These are phyloP conservation scores for Coemansia sp. DNA, from an alignment of 192 early-diverging fungal species.

Conservation along the genomic window DNA sequence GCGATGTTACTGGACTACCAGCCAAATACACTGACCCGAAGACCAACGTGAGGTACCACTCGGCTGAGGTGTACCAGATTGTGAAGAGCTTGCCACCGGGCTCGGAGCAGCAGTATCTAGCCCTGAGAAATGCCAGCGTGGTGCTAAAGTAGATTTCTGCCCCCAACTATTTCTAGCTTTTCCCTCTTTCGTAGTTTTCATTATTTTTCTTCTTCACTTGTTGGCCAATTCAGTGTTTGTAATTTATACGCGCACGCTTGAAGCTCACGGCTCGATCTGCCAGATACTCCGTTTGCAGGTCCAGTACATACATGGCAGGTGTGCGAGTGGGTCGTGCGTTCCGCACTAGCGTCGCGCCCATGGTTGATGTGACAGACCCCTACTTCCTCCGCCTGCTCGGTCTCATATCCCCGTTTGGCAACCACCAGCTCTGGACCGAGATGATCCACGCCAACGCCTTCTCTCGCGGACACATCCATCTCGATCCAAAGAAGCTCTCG, in stretches of 20 bases:
- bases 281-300: not conserved
- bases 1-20: conserved; percentile 84
- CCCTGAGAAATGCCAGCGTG: conserved; percentile 72
- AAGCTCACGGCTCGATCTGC: not conserved
- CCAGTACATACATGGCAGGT: conserved; percentile 8
- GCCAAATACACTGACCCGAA: conserved; percentile 87
- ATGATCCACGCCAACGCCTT: conserved; percentile 63
- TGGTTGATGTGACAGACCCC: conserved; percentile 72
- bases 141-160: conserved; percentile 53
- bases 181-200: not conserved
- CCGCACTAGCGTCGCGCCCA: conserved; percentile 65
- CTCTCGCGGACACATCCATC: conserved; percentile 29
- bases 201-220: not conserved
- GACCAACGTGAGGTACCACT: conserved; percentile 75
- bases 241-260: not conserved
- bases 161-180: not conserved
- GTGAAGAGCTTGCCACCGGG: conserved; percentile 68
- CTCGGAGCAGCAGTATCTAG: conserved; percentile 77
- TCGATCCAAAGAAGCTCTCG: conserved; percentile 9
- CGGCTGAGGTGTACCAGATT: conserved; percentile 74
- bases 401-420: conserved; percentile 60
- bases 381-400: conserved; percentile 61
- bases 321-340: conserved; percentile 5
- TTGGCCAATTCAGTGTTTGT: not conserved
- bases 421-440: conserved; percentile 63